Evolutionary conservation across 768 basidiomycete species (phyloP).

Genomic region (Mycena filopes): DNA sequence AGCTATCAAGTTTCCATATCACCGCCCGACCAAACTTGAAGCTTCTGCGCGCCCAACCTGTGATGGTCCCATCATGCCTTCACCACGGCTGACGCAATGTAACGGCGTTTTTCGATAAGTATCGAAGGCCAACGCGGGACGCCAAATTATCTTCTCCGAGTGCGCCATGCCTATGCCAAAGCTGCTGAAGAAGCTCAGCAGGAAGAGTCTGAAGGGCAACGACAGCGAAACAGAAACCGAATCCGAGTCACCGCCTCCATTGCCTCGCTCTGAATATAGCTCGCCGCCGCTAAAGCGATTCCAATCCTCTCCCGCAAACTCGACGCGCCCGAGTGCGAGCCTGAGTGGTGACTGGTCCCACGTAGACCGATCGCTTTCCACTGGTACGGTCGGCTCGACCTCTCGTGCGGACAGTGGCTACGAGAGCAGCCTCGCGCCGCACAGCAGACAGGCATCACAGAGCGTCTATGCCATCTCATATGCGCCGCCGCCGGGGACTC

Average conservation of each 20-base stretch:
- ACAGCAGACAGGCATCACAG: conserved; percentile 20
- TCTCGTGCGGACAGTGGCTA: background rate
- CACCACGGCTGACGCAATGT: background rate
- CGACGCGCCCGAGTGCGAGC: background rate
- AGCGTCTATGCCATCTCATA: conserved; percentile 1
- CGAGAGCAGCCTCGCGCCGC: background rate
- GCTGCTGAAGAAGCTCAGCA: conserved; percentile 25
- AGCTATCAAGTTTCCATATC: background rate
- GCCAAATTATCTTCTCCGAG: conserved; percentile 29
- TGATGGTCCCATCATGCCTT: background rate
- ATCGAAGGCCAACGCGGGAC: background rate
- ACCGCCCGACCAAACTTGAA: conserved; percentile 7
- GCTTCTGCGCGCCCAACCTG: background rate
- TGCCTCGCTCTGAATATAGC: conserved; percentile 21
- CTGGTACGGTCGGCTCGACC: background rate
- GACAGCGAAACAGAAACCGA: conserved; percentile 27
- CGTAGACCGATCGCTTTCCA: background rate
- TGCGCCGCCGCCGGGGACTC: conserved; percentile 10
- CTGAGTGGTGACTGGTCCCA: conserved; percentile 19
- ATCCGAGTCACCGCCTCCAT: conserved; percentile 9
- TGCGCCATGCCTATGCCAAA: conserved; percentile 35
- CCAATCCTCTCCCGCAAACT: conserved; percentile 6
- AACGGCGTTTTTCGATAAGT: background rate
- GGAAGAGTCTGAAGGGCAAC: conserved; percentile 23
- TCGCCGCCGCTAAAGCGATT: background rate